phyloP scores from a whole-genome alignment of 495 filamentous ascomycete species.

The Articulospora tetracladia region DNA sequence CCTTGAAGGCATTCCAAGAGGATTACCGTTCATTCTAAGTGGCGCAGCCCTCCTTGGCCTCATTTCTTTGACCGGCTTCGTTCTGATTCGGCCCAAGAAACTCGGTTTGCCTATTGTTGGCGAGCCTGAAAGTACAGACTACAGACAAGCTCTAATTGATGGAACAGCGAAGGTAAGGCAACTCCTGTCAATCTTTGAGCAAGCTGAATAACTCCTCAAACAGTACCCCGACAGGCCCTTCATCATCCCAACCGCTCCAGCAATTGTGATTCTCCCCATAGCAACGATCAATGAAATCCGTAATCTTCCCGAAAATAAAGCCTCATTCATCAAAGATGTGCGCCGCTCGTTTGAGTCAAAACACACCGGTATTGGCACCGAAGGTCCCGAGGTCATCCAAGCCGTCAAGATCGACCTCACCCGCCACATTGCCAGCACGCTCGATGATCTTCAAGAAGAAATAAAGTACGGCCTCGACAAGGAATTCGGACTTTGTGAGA shows the following conservation, averaged over 20 bases:
- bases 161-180: neutral
- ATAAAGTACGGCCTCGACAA: conserved; percentile 17
- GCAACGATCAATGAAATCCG: conserved; percentile 11
- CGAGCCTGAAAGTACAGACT: neutral
- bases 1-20: neutral
- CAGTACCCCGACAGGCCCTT: conserved; percentile 13
- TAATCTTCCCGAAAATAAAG: conserved; percentile 16
- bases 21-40: neutral
- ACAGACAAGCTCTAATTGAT: neutral
- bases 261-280: conserved; percentile 12
- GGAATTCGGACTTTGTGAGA: conserved; percentile 20
- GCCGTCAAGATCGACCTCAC: conserved; percentile 13
- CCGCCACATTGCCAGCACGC: conserved; percentile 7
- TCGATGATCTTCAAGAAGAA: conserved; percentile 22
- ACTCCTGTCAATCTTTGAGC: neutral
- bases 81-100: conserved; percentile 6
- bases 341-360: neutral
- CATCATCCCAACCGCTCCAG: conserved; percentile 4
- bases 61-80: neutral
- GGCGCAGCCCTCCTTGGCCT: neutral
- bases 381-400: neutral
- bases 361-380: conserved; percentile 7
- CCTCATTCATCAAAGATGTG: conserved; percentile 12
- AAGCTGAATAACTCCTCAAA: neutral
- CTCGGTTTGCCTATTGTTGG: conserved; percentile 4